A percentile compares a stretch with the other conserved stretches of the same genome.
Evolutionary conservation across 2,329 filamentous ascomycete species (phyloP).

Genomic region (Diaporthe sp.): DNA sequence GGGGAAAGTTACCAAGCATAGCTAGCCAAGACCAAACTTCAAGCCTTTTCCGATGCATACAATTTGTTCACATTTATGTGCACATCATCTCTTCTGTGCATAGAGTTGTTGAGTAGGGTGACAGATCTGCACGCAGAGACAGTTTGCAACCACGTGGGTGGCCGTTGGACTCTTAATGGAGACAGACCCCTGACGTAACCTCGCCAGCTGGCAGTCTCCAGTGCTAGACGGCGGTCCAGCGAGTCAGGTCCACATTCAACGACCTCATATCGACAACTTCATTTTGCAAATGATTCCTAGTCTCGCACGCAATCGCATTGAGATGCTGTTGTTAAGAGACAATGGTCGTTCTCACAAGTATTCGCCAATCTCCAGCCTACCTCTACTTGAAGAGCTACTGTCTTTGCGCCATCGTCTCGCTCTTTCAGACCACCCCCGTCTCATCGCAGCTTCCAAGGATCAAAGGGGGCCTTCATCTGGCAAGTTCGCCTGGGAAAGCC

Average conservation of each 20-base stretch:
- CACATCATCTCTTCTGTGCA: neutral
- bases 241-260: neutral
- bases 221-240: no score
- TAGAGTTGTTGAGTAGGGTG: neutral
- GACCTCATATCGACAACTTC: neutral
- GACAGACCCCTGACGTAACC: neutral
- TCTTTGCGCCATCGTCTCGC: neutral
- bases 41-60: no score
- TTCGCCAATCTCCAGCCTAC: neutral
- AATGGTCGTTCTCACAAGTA: neutral
- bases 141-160: neutral
- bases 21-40: neutral
- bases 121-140: neutral
- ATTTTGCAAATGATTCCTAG: neutral
- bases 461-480: neutral
- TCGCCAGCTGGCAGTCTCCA: neutral
- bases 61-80: neutral
- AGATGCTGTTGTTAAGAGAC: neutral
- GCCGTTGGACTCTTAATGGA: neutral
- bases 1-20: neutral
- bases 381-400: neutral
- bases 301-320: no score
- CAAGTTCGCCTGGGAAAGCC: neutral
- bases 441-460: neutral
- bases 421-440: neutral